Evolutionary conservation across 1,284 basidiomycete genomes (phyloP).

Genomic region (Irpex rosettiformis): DNA sequence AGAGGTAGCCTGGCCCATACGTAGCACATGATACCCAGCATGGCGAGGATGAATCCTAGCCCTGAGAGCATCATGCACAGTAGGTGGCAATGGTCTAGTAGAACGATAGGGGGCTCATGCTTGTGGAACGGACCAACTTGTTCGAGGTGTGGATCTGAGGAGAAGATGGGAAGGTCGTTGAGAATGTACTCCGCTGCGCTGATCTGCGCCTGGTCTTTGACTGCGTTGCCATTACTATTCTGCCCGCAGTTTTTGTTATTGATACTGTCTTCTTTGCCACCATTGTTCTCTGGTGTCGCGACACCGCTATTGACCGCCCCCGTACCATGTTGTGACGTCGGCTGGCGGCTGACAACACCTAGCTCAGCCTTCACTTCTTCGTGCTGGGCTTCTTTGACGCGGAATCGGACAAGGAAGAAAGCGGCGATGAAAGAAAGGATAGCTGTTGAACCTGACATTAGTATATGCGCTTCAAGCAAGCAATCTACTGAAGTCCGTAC

Average conservation of each 20-base stretch:
- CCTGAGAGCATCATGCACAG: constrained; percentile 29
- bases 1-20: constrained; percentile 31
- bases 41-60: constrained; percentile 32
- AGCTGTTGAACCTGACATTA: constrained; percentile 17
- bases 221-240: not conserved
- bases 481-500: constrained; percentile 18
- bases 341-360: constrained; percentile 1
- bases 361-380: constrained; percentile 17
- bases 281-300: not conserved
- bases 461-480: not conserved
- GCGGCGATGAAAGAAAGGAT: constrained; percentile 32
- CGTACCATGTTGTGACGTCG: not conserved
- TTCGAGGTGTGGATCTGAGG: constrained; percentile 15
- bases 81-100: constrained; percentile 31
- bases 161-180: constrained; percentile 4
- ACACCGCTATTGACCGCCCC: not conserved
- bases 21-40: constrained; percentile 33
- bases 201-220: not conserved
- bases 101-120: constrained; percentile 24
- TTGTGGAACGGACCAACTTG: constrained; percentile 15
- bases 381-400: constrained; percentile 24
- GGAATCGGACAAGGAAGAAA: constrained; percentile 32
- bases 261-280: not conserved
- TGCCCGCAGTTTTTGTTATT: too few relatives aligned
- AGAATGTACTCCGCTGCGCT: not conserved